Evolutionary conservation across 139 green algal genomes (phyloP).

Genomic region (Penium margaritaceum): DNA sequence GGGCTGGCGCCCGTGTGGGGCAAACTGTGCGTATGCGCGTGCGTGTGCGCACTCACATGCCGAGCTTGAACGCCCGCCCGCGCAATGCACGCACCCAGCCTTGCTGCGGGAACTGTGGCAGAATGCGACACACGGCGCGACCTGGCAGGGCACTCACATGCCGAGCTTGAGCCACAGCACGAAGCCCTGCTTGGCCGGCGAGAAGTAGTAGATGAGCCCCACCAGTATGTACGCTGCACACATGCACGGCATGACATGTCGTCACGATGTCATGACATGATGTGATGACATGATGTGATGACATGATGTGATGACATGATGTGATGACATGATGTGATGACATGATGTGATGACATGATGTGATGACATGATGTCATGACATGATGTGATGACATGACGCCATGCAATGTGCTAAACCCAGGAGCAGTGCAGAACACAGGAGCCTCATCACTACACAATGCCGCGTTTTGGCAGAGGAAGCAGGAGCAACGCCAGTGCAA

Average conservation of each 20-base stretch:
- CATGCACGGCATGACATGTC: too few relatives aligned
- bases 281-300: neutral
- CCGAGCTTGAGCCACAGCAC: slow-evolving; percentile 1
- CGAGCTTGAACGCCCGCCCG: neutral
- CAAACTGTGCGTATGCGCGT: too few relatives aligned
- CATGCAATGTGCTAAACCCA: neutral
- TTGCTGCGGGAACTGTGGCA: neutral
- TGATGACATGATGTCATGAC: slow-evolving; percentile 7
- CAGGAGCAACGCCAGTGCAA: too few relatives aligned
- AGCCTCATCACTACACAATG: too few relatives aligned
- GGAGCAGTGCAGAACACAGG: too few relatives aligned
- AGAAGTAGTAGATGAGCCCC: slow-evolving; percentile 10
- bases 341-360: neutral
- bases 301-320: neutral
- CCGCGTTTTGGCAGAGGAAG: too few relatives aligned
- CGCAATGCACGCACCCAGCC: too few relatives aligned
- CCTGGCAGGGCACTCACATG: neutral
- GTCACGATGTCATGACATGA: neutral
- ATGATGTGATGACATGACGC: neutral
- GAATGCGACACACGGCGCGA: neutral
- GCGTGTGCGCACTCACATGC: slow-evolving; percentile 1
- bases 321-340: too few relatives aligned
- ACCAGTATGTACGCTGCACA: slow-evolving; percentile 16
- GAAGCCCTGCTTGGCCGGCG: neutral
- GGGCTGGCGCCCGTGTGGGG: too few relatives aligned